Evolutionary conservation across 306 rosid genomes (phyloP).

Genomic region (Rosa rugosa): DNA sequence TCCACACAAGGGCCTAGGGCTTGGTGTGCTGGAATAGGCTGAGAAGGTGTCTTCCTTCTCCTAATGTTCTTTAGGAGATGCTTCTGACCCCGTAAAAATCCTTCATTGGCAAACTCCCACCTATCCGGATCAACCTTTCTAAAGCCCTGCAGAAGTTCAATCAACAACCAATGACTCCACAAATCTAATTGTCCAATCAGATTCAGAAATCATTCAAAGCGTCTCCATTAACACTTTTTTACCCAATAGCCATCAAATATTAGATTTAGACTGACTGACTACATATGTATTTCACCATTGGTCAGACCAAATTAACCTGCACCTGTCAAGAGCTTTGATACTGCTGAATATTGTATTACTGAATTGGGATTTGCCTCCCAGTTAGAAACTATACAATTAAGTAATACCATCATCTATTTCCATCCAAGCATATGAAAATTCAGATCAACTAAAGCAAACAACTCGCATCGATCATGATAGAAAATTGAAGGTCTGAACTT

Average conservation of each 20-base stretch:
- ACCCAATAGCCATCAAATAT: constrained; percentile 7
- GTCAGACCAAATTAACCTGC: constrained; percentile 1
- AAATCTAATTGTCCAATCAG: constrained; percentile 13
- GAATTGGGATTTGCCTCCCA: neutral
- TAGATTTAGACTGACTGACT: neutral
- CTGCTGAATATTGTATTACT: neutral
- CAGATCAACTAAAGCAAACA: neutral
- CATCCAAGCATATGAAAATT: neutral
- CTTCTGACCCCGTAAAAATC: constrained; percentile 64
- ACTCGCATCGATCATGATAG: neutral
- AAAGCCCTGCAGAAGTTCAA: constrained; percentile 64
- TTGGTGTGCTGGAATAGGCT: constrained; percentile 45
- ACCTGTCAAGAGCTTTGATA: neutral
- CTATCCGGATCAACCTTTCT: constrained; percentile 74
- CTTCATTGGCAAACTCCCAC: constrained; percentile 91
- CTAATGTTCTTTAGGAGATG: constrained; percentile 61
- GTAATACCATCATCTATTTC: neutral
- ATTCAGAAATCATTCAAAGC: constrained; percentile 8
- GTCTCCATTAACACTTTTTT: constrained; percentile 4
- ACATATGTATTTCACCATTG: neutral
- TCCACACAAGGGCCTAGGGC: constrained; percentile 46
- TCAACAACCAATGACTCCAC: constrained; percentile 16
- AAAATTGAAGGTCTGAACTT: neutral
- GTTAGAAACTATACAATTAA: neutral
- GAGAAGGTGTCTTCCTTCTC: constrained; percentile 61